Evolutionary conservation across 352 stramenopile species (phyloP).

Genomic region (Globisporangium spinosum): DNA sequence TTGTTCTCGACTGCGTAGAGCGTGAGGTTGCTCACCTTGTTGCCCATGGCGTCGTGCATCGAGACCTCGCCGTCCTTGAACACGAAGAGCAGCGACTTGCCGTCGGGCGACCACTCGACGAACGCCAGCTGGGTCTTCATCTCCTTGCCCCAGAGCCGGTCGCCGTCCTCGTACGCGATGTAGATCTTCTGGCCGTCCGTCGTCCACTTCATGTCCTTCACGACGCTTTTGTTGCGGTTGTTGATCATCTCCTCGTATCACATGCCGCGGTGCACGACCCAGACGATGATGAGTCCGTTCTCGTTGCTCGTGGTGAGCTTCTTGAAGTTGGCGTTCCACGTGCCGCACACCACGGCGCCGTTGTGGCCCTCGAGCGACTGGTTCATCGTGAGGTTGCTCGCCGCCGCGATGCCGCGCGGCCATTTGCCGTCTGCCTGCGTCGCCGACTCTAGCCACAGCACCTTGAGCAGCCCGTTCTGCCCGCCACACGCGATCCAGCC

Average conservation of each 20-base stretch:
- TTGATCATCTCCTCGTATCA: slow-evolving; percentile 98
- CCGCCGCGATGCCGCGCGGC: slow-evolving; percentile 75
- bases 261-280: slow-evolving; percentile 91
- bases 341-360: slow-evolving; percentile 85
- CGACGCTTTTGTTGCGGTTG: slow-evolving; percentile 93
- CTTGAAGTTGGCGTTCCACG: slow-evolving; percentile 93
- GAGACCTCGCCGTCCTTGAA: slow-evolving; percentile 81
- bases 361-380: slow-evolving; percentile 93
- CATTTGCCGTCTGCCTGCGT: slow-evolving; percentile 64
- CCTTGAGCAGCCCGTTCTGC: slow-evolving; percentile 91
- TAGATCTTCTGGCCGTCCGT: slow-evolving; percentile 93
- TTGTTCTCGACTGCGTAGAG: slow-evolving; percentile 69
- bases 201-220: slow-evolving; percentile 94
- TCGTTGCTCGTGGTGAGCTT: slow-evolving; percentile 95
- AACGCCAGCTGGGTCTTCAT: slow-evolving; percentile 89
- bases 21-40: slow-evolving; percentile 77
- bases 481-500: slow-evolving; percentile 94
- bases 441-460: slow-evolving; percentile 87
- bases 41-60: slow-evolving; percentile 85
- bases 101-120: slow-evolving; percentile 93
- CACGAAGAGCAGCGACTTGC: slow-evolving; percentile 87
- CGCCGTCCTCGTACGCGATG: slow-evolving; percentile 93
- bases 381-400: slow-evolving; percentile 93
- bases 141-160: slow-evolving; percentile 93
- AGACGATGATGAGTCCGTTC: slow-evolving; percentile 94